Percentiles rank a stretch among this genome's conserved stretches.
phyloP scores from a whole-genome alignment of 192 early-diverging fungal species.

The Coemansia sp. region DNA sequence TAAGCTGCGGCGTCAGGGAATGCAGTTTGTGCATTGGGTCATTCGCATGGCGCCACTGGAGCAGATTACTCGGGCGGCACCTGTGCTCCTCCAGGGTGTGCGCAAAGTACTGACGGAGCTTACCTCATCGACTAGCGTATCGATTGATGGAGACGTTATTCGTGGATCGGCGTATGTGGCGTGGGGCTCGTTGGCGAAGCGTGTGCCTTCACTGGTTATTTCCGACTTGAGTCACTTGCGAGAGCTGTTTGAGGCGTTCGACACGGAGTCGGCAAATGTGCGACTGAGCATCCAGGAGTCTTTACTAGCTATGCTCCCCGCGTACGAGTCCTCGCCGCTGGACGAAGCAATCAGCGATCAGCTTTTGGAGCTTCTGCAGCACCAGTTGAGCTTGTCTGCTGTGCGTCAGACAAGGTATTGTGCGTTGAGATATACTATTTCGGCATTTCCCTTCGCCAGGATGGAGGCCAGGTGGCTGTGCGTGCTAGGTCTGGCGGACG shows the following conservation, averaged over 20 bases:
- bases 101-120: conserved; percentile 49
- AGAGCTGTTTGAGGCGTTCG: conserved; percentile 71
- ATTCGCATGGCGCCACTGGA: conserved; percentile 65
- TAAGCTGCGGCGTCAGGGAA: conserved; percentile 70
- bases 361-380: conserved; percentile 57
- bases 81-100: conserved; percentile 69
- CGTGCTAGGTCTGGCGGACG: conserved; percentile 51
- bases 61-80: conserved; percentile 63
- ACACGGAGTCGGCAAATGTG: conserved; percentile 55
- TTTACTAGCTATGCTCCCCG: conserved; percentile 72
- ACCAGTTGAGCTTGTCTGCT: conserved; percentile 44
- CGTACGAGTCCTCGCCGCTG: conserved; percentile 49
- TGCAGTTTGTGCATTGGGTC: conserved; percentile 89
- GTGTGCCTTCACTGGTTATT: conserved; percentile 68
- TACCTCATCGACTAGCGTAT: neutral
- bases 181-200: conserved; percentile 71
- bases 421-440: conserved; percentile 64
- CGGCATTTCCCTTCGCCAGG: conserved; percentile 59
- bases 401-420: conserved; percentile 59
- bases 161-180: conserved; percentile 87
- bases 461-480: conserved; percentile 64
- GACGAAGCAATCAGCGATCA: conserved; percentile 8
- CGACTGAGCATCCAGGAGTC: conserved; percentile 82
- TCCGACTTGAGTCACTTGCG: conserved; percentile 63
- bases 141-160: conserved; percentile 60